Conservation (phyloP, 768 basidiomycete genomes). For the Boletus rubescentipes region DNA sequence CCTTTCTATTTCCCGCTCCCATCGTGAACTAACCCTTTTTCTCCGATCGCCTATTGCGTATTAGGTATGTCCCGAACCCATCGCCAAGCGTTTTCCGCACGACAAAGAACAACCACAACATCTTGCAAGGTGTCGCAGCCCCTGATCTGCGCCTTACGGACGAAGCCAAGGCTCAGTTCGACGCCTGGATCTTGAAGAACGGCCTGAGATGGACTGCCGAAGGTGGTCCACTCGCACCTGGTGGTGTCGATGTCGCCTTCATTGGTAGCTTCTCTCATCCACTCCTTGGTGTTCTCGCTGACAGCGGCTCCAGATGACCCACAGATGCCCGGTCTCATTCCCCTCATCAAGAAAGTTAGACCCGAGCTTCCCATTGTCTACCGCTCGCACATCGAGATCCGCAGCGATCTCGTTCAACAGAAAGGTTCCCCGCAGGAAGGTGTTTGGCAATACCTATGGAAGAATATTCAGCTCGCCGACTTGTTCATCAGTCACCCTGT, state of each 20-base stretch:
- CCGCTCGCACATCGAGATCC: slow-evolving; percentile 93
- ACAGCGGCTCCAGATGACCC: slow-evolving; percentile 60
- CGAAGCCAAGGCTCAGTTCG: slow-evolving; percentile 76
- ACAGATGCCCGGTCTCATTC: slow-evolving; percentile 94
- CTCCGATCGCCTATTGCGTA: slow-evolving; percentile 22
- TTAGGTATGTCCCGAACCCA: slow-evolving; percentile 85
- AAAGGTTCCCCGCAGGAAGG: slow-evolving; percentile 83
- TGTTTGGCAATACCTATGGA: slow-evolving; percentile 95
- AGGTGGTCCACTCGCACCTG: slow-evolving; percentile 79
- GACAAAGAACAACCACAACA: slow-evolving; percentile 95
- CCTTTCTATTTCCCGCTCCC: slow-evolving; percentile 4
- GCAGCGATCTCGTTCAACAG: slow-evolving; percentile 81
- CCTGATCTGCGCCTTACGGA: slow-evolving; percentile 75
- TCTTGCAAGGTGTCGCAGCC: slow-evolving; percentile 87
- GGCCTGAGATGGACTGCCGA: slow-evolving; percentile 85
- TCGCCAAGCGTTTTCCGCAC: slow-evolving; percentile 89
- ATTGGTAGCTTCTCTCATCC: slow-evolving; percentile 53
- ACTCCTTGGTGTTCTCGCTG: slow-evolving; percentile 5
- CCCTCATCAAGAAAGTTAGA: slow-evolving; percentile 81
- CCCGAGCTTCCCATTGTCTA: slow-evolving; percentile 89
- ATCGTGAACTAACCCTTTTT: slow-evolving; percentile 8
- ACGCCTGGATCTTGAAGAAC: slow-evolving; percentile 88
- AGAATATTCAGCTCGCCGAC: slow-evolving; percentile 87
- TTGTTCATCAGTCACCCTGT: slow-evolving; percentile 95
- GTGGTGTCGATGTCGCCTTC: slow-evolving; percentile 86